phyloP scores from a whole-genome alignment of 805 yeast species.

The Nakazawaea wyomingensis region DNA sequence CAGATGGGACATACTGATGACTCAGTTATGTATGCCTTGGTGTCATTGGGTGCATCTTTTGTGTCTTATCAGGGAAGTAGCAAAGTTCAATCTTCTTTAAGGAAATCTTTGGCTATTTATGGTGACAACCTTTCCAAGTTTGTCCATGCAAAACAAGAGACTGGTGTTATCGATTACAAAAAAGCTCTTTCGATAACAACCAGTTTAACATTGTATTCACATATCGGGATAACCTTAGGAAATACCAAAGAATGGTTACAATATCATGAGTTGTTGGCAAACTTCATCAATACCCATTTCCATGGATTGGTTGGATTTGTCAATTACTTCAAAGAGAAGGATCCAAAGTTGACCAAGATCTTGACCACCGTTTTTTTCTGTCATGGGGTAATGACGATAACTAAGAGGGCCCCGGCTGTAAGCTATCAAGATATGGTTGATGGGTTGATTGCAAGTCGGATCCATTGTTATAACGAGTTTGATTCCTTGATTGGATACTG shows the following conservation, averaged over 20 bases:
- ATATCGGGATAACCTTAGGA: constrained; percentile 1
- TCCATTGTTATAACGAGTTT: constrained; percentile 1
- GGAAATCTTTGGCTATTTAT: constrained; percentile 1
- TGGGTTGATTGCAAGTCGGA: neutral
- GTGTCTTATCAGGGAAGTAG: neutral
- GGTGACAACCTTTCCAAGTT: neutral
- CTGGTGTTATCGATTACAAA: neutral
- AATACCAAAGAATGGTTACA: constrained; percentile 7
- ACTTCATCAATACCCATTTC: constrained; percentile 2
- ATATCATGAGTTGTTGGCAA: constrained; percentile 2
- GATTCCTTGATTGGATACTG: constrained; percentile 10
- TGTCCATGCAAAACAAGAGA: neutral
- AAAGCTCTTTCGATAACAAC: neutral
- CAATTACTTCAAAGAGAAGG: neutral
- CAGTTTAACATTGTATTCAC: neutral
- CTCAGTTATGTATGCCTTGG: neutral
- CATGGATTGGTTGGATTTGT: neutral
- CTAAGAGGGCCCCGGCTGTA: neutral
- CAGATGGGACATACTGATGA: constrained; percentile 3
- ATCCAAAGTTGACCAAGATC: constrained; percentile 2
- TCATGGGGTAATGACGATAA: neutral
- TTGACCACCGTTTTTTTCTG: neutral
- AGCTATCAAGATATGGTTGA: neutral
- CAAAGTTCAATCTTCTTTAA: neutral
- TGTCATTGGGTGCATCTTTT: constrained; percentile 2